These are phyloP conservation scores for Butyriboletus loyo DNA, from an alignment of 768 basidiomycete genomes.

Conservation along the genomic window DNA sequence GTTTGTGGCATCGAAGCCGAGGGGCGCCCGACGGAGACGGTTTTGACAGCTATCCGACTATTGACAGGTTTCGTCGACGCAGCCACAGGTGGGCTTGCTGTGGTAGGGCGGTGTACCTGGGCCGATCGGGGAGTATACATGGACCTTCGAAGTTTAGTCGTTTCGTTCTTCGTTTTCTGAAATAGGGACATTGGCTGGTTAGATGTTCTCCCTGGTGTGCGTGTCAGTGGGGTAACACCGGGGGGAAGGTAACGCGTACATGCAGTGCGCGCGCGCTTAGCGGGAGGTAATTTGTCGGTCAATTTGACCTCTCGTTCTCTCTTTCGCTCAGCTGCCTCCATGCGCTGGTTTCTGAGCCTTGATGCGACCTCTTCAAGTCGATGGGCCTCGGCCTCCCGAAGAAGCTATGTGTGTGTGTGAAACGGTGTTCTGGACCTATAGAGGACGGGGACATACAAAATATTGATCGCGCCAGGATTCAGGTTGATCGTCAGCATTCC, in stretches of 20 bases:
- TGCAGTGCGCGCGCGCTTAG: conserved; percentile 56
- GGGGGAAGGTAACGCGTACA: conserved; percentile 42
- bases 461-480: conserved; percentile 69
- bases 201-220: conserved; percentile 36
- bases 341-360: conserved; percentile 62
- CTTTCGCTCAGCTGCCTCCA: conserved; percentile 71
- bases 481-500: conserved; percentile 42
- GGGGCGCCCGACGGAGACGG: conserved; percentile 42
- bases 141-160: conserved; percentile 62
- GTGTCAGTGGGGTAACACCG: conserved; percentile 11
- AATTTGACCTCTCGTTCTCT: conserved; percentile 74
- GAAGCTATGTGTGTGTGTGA: conserved; percentile 37
- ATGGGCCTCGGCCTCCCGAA: conserved; percentile 57
- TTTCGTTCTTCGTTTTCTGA: conserved; percentile 72
- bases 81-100: conserved; percentile 35
- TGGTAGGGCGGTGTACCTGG: conserved; percentile 39
- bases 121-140: conserved; percentile 52
- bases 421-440: neutral
- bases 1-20: conserved; percentile 10
- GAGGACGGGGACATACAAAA: conserved; percentile 46
- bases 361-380: conserved; percentile 61
- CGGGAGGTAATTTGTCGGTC: conserved; percentile 64
- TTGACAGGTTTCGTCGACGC: conserved; percentile 27
- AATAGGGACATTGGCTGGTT: conserved; percentile 64
- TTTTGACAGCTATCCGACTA: conserved; percentile 51